Evolutionary conservation across 1,139 yeast species (phyloP), one percentile per base, ranked within the genome.

Genomic region (Zygosaccharomyces sapae): DNA sequence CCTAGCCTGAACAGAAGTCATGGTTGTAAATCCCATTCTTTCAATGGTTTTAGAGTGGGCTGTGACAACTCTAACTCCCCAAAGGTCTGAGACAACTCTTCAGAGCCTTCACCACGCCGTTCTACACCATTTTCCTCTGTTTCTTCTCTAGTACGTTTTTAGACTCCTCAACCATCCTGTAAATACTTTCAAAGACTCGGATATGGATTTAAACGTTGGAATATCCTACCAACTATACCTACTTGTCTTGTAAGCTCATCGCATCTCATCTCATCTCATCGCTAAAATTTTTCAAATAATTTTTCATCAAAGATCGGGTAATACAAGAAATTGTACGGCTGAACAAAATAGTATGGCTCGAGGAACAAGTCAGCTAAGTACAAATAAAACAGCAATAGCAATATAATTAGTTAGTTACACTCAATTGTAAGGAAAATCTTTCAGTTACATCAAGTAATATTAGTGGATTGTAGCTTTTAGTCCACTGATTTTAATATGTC

Each of bases 1-100:
- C 67, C 89, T 82, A 33, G 95, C 86, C 70, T 90, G 98, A 10
- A 90, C 97, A 50, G 83, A 79, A 4, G 98, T 92, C 97, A 90
- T 87, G 49, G 74, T 83, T 16, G 79, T 74, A 70, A 90, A 90
- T 0, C 96, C 97, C 96, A 92, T 86, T 38, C 80, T 83, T 38
- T 73, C 72, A 54, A 90, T 83, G 30, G 96, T 94, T 62, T 79
- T 63, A 81, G 65, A 3, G 97, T 89, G 46, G 88, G 92, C 48
- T 76, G 83, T 4, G 96, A 86, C 38, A 90, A 75, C n/a, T 77
- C 78, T 51, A 90, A 78, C 38, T 78, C 82, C 2, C 73, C 65
- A 54, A 81, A 81, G 31, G 56, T 57, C 41, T 65, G 68, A 27
- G 57, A 55, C 22, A 30, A 22, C 3, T 19, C n/a, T 19, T 42